phyloP scores from a whole-genome alignment of 345 rosid species.

The Turnera subulata region DNA sequence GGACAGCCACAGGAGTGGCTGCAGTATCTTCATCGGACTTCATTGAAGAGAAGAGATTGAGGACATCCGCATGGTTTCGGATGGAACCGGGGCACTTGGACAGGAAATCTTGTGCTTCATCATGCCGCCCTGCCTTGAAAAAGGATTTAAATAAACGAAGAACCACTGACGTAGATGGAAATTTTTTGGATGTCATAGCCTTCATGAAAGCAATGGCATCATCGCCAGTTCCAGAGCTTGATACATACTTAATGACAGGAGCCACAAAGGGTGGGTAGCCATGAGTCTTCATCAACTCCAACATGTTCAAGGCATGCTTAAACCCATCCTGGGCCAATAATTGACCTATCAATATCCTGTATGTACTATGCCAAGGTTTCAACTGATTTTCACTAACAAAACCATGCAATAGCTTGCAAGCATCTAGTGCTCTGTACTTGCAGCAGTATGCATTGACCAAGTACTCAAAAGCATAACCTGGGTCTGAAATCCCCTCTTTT shows the following conservation, averaged over 20 bases:
- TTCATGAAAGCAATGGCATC: constrained; percentile 61
- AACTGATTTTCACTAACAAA: constrained; percentile 35
- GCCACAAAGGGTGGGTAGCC: constrained; percentile 76
- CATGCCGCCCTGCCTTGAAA: constrained; percentile 57
- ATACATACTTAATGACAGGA: constrained; percentile 61
- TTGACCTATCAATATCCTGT: constrained; percentile 52
- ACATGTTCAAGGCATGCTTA: constrained; percentile 56
- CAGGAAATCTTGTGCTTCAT: constrained; percentile 71
- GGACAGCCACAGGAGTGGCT: constrained; percentile 28
- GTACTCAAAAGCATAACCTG: constrained; percentile 50
- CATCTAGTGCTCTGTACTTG: constrained; percentile 56
- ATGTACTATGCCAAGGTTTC: constrained; percentile 60
- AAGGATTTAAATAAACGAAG: constrained; percentile 56
- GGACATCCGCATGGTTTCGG: constrained; percentile 74
- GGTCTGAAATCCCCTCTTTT: constrained; percentile 40
- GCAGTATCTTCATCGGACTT: constrained; percentile 12
- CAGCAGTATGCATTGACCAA: constrained; percentile 61
- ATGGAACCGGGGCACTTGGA: constrained; percentile 56
- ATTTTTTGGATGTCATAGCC: constrained; percentile 60
- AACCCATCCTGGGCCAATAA: constrained; percentile 64
- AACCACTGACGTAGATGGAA: constrained; percentile 65
- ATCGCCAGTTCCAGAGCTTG: constrained; percentile 57
- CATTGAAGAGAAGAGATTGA: constrained; percentile 55
- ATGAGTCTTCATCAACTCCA: constrained; percentile 64
- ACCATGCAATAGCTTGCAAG: constrained; percentile 50